Conservation (phyloP, 1,139 yeast species). For the Kurtzmaniella quercitrusa region DNA sequence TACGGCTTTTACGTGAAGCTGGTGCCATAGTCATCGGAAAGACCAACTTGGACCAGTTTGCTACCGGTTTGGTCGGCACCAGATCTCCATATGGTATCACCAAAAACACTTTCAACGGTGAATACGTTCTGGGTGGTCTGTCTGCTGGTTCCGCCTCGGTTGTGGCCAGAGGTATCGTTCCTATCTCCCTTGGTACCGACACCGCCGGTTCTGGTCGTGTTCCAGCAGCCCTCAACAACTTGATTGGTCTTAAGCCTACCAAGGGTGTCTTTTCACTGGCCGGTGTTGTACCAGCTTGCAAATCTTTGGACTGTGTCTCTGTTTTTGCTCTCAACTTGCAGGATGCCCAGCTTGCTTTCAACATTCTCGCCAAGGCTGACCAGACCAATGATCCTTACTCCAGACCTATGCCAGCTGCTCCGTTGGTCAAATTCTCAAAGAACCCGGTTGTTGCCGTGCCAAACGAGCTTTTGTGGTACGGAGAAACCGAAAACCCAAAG, state of each 20-base stretch:
- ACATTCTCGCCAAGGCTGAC: constrained; percentile 69
- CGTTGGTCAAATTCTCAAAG: constrained; percentile 52
- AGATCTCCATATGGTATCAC: constrained; percentile 92
- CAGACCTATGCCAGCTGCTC: constrained; percentile 64
- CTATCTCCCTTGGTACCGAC: constrained; percentile 87
- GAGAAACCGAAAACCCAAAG: constrained; percentile 71
- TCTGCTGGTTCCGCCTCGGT: constrained; percentile 94
- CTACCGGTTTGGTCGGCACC: constrained; percentile 93
- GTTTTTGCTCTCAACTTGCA: constrained; percentile 69
- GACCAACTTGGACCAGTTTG: constrained; percentile 93
- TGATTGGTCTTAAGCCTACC: constrained; percentile 90
- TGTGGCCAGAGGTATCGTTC: constrained; percentile 85
- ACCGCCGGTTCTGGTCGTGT: constrained; percentile 99
- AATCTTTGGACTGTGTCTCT: constrained; percentile 88
- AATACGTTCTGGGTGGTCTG: constrained; percentile 90
- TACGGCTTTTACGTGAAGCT: constrained; percentile 61
- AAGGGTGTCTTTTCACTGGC: constrained; percentile 77
- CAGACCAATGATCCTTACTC: constrained; percentile 74
- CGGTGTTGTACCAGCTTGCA: constrained; percentile 98
- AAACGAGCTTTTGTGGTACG: constrained; percentile 66
- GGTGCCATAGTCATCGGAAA: constrained; percentile 93
- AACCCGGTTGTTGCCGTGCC: constrained; percentile 78
- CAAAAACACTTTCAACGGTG: constrained; percentile 66
- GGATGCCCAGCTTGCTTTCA: constrained; percentile 79
- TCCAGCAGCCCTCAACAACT: constrained; percentile 92